phyloP scores from a whole-genome alignment of 768 basidiomycete species.

The Rubroboletus pulcherrimus region DNA sequence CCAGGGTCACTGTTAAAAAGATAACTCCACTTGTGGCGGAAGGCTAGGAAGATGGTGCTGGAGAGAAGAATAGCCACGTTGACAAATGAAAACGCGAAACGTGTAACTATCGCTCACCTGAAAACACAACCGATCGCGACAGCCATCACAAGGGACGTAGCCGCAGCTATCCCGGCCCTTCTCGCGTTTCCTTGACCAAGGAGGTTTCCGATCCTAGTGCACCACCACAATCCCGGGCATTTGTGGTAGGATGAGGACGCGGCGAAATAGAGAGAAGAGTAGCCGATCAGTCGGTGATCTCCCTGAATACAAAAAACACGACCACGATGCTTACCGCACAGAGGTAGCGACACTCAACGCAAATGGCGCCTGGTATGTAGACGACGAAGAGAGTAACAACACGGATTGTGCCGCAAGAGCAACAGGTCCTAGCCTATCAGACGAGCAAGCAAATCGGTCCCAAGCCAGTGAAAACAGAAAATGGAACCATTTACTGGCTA shows the following conservation, averaged over 20 bases:
- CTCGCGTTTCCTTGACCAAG: constrained; percentile 75
- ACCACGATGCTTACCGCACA: constrained; percentile 56
- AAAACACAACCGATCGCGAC: constrained; percentile 61
- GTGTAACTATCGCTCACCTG: constrained; percentile 40
- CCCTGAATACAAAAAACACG: not conserved
- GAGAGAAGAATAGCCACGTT: not conserved
- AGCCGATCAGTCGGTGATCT: not conserved
- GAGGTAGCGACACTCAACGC: constrained; percentile 79
- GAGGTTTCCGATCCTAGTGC: constrained; percentile 75
- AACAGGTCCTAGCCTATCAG: constrained; percentile 66
- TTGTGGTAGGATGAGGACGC: not conserved
- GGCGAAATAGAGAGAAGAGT: not conserved
- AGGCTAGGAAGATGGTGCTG: constrained; percentile 53
- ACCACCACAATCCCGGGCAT: not conserved
- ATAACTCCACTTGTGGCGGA: constrained; percentile 65
- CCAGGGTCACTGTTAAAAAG: constrained; percentile 70
- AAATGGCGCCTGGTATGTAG: constrained; percentile 80
- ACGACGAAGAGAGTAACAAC: constrained; percentile 69
- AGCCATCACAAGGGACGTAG: constrained; percentile 62
- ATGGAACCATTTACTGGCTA: constrained; percentile 38
- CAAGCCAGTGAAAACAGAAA: not conserved
- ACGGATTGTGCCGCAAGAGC: constrained; percentile 88
- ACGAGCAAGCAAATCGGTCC: constrained; percentile 9
- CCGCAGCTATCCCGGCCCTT: constrained; percentile 68
- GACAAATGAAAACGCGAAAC: not conserved